Base-by-base conservation (phyloP, 495 filamentous ascomycete genomes). In the Penicillium angulare region DNA sequence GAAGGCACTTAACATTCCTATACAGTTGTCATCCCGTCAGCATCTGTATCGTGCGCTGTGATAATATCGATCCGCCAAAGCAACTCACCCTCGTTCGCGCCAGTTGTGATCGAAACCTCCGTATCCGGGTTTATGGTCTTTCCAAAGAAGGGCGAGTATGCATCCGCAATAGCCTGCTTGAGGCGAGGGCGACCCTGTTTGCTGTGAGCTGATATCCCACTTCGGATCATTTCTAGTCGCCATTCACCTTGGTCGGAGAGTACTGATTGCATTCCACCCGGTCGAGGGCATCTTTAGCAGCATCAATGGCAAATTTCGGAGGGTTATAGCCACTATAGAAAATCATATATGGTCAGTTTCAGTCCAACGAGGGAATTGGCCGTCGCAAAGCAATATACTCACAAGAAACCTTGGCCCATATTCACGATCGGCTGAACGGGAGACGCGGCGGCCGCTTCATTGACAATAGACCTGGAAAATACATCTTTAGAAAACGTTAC, bases 241-340 rank as follows among this genome's bases (percentile, higher is more conserved):
- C 13, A 12, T 40, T 34, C 67, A 84, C 82, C 80, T 88, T 90
- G 1, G 93, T 97, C 3, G 93, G 93, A 12, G 91, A 90, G 72
- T 98, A 98, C 73, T 98, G 93, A 66, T 98, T 98, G 77, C 92
- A 96, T 43, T 97, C 93, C 5, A 98, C 93, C n/a, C 82, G 79
- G 64, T 96, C 84, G 18, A 98, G 78, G 31, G 91, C 91, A 16
- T 83, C 75, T 67, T 95, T 96, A 40, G 93, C 93, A 20, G 93
- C 93, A 56, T 96, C 81, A 46, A 95, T 74, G 44, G 96, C 90
- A 66, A 96, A 98, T 12, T 84, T 68, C 1, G 93, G 93, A 35
- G 93, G 93, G 62, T 98, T 98, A 67, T 98, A 98, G 23, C 93
- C 93, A 69, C 82, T 85, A 47, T n/a, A 9, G 4, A 34, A 6